Evolutionary conservation across 2,329 filamentous ascomycete species (phyloP).

Genomic region (Phialemoniopsis sp.): DNA sequence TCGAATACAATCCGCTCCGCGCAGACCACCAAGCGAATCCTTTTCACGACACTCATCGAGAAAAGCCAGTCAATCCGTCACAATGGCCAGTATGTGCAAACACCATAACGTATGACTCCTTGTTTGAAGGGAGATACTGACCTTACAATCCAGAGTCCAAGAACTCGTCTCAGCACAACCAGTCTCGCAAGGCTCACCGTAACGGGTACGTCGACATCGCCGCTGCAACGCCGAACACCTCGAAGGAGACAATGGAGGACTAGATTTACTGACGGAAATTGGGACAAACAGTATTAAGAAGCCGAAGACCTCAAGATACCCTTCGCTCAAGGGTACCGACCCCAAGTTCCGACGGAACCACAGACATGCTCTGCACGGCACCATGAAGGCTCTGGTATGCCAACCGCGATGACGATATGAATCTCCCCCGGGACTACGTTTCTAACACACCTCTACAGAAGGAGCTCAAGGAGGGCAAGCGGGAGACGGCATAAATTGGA

Average conservation of each 20-base stretch:
- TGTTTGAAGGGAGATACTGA: constrained; percentile 16
- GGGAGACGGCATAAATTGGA: constrained; percentile 67
- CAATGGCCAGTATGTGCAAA: constrained; percentile 66
- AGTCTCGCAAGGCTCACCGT: constrained; percentile 96
- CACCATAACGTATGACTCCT: background rate
- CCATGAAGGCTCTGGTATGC: constrained; percentile 90
- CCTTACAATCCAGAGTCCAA: constrained; percentile 73
- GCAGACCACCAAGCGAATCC: constrained; percentile 7
- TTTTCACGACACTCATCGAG: constrained; percentile 10
- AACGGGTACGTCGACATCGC: constrained; percentile 73
- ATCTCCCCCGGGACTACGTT: background rate
- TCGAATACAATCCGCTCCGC: constrained; percentile 12
- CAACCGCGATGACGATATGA: constrained; percentile 1
- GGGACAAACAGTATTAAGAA: constrained; percentile 84
- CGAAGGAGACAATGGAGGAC: background rate
- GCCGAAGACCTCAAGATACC: constrained; percentile 98
- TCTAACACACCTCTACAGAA: constrained; percentile 59
- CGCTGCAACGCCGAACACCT: constrained; percentile 3
- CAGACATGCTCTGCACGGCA: constrained; percentile 98
- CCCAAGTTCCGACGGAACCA: constrained; percentile 99
- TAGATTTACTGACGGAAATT: constrained; percentile 2
- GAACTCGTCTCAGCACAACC: constrained; percentile 99
- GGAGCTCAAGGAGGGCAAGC: constrained; percentile 95
- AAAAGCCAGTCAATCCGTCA: constrained; percentile 40
- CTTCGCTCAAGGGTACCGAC: constrained; percentile 96